Evolutionary conservation across 345 rosid genomes (phyloP), one percentile per base, ranked within the genome.

Genomic region (Hibiscus tridactylites): DNA sequence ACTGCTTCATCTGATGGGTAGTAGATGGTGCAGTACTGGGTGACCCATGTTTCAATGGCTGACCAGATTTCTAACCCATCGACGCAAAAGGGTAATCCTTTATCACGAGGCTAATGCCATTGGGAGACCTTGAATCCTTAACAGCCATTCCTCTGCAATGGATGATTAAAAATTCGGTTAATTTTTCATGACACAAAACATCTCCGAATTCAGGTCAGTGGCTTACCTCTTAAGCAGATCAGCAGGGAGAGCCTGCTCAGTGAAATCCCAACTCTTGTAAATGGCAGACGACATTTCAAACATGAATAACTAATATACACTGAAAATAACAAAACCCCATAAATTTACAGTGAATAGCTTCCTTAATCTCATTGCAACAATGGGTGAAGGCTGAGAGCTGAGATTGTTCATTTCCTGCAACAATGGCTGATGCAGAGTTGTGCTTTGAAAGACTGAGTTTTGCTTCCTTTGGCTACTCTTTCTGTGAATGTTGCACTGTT

Each of bases 41-140:
- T 77, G 9, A 90, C 96, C 97, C 97, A 91, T 6, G 79, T 84
- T 67, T 90, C 82, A 46, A 94, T 94, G 47, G 97, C 95, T 11
- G 90, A 83, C 97, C 97, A 94, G 19, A 94, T 85, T 77, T 90
- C 93, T 58, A 94, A 80, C 65, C 98, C 98, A 57, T 94, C 98
- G 0, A 91, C 94, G 95, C 98, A 35, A 79, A 91, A 0, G 98
- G 98, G 69, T 91, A 94, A 72, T 94, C 98, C 74, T 84, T 82
- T 15, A 91, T 91, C 33, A 91, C 69, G 70, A 94, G 96, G 68
- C 73, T 84, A 15, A 94, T 82, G 9, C 95, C 90, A 21, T 74
- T 79, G 9, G 77, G 84, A 44, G 52, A 69, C n/a, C 77, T 83
- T 6, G 80, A 21, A 77, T 91, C 91, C n/a, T 71, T 78, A 62